Percentiles rank a stretch among this genome's conserved stretches.
Conservation (phyloP, 768 basidiomycete species). For the Xerocomus spinulosus region DNA sequence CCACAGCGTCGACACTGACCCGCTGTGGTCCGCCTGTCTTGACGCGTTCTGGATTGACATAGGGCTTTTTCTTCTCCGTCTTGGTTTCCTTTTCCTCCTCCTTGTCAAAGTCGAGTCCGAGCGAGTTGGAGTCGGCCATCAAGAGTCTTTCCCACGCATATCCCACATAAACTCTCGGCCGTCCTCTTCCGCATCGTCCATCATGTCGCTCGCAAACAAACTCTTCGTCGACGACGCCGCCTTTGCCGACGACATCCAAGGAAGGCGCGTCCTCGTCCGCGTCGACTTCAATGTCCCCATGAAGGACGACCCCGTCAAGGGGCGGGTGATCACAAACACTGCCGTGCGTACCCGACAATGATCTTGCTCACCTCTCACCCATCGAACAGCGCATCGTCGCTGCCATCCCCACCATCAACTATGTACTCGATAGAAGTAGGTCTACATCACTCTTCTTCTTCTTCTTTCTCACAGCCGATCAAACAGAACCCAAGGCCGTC, state of each 20-base stretch:
- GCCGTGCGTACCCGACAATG: conserved; percentile 57
- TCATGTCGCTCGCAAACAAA: conserved; percentile 93
- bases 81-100: conserved; percentile 10
- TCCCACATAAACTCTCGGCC: conserved; percentile 5
- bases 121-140: conserved; percentile 54
- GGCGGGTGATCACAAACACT: conserved; percentile 93
- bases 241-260: conserved; percentile 55
- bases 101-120: conserved; percentile 66
- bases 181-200: conserved; percentile 22
- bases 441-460: neutral
- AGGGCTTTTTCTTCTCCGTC: conserved; percentile 63
- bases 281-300: conserved; percentile 97
- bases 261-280: conserved; percentile 86
- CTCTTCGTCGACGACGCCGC: conserved; percentile 83
- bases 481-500: conserved; percentile 74
- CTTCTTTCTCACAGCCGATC: neutral
- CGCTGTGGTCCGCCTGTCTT: conserved; percentile 75
- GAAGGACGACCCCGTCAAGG: conserved; percentile 61
- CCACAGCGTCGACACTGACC: conserved; percentile 35
- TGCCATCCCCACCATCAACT: conserved; percentile 91
- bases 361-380: neutral
- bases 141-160: conserved; percentile 22
- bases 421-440: conserved; percentile 80
- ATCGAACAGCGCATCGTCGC: conserved; percentile 85
- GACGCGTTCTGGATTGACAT: conserved; percentile 80